phyloP scores from a whole-genome alignment of 1,284 basidiomycete species.

The Trametes versicolor region DNA sequence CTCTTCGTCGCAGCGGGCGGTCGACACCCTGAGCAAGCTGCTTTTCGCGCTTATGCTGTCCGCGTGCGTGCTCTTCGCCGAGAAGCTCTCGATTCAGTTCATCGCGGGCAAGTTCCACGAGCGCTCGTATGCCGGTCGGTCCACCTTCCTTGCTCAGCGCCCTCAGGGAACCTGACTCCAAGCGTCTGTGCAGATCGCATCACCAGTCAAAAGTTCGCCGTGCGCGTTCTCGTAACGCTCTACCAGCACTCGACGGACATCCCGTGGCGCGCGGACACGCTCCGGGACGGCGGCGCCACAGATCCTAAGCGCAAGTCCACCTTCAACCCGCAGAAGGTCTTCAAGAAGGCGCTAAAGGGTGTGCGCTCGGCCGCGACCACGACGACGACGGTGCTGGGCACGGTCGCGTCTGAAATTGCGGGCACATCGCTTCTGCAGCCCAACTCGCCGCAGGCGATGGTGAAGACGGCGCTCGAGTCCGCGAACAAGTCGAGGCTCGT shows the following conservation, averaged over 20 bases:
- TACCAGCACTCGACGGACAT: constrained; percentile 84
- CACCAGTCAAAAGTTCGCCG: constrained; percentile 83
- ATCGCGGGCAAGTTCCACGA: constrained; percentile 91
- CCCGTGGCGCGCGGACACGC: constrained; percentile 73
- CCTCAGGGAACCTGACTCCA: neutral
- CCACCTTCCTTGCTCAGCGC: neutral
- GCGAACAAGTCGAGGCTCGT: constrained; percentile 87
- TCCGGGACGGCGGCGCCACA: constrained; percentile 52
- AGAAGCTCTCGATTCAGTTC: constrained; percentile 90
- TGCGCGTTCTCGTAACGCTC: constrained; percentile 77
- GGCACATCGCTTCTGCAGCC: constrained; percentile 87
- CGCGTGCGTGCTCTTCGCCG: constrained; percentile 76
- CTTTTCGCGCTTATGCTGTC: constrained; percentile 84
- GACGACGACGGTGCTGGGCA: constrained; percentile 85
- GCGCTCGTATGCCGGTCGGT: constrained; percentile 81
- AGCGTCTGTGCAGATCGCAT: constrained; percentile 75
- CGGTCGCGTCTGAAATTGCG: constrained; percentile 77
- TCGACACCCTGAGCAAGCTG: constrained; percentile 67
- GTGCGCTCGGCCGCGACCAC: constrained; percentile 80
- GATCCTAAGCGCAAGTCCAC: constrained; percentile 50
- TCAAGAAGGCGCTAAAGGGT: constrained; percentile 80
- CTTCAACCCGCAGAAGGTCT: constrained; percentile 65
- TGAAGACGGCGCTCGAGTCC: constrained; percentile 81
- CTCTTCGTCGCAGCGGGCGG: constrained; percentile 42
- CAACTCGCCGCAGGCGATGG: constrained; percentile 87